Base-by-base conservation (phyloP, 306 rosid genomes). In the Astragalus membranaceus region DNA sequence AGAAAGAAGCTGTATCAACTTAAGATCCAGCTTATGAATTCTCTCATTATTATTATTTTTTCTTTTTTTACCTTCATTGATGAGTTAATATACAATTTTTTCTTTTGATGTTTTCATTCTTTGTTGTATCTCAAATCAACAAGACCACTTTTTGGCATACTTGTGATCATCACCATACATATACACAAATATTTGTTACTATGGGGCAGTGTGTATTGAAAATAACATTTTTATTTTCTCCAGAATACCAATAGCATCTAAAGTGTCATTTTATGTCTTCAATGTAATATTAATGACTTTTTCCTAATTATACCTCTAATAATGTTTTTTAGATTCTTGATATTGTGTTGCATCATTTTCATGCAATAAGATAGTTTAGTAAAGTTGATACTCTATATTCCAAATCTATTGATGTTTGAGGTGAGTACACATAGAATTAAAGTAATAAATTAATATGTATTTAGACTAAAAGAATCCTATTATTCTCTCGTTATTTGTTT, bases 1-100 rank as follows among this genome's bases (percentile, higher is more conserved):
- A 78, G 80, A 59, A 75, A 12, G 56, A 87, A 74, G 82, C 71
- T 58, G 64, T 30, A 67, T 51, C 75, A 71, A 79, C 26, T 73
- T 3, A 26, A 62, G 42, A 44, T 70, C 54, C 58, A 66, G 48
- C 75, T 48, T 56, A 33, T 37, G 47, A 62, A 55, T 75, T 65
- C 60, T 54, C 54, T 63, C 59, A 44, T 36, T 10, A 33, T 43
- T 47, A 14, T 32, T 11, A 44, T 37, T 10, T 15, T 36, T 44
- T 13, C 46, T 37, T 10, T 15, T 15, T 36, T 44, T 13, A 43
- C 67, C 51, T 29, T 47, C 81, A 66, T 30, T 57, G 50, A 64
- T 50, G 35, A 51, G 15, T 16, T 23, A 4, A 13, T 32, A 41
- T 15, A 10, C 50, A 51, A 51, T 36, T 47, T 11, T 70, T 7